Conservation (phyloP, 768 basidiomycete genomes). For the Boletus subcaerulescens region DNA sequence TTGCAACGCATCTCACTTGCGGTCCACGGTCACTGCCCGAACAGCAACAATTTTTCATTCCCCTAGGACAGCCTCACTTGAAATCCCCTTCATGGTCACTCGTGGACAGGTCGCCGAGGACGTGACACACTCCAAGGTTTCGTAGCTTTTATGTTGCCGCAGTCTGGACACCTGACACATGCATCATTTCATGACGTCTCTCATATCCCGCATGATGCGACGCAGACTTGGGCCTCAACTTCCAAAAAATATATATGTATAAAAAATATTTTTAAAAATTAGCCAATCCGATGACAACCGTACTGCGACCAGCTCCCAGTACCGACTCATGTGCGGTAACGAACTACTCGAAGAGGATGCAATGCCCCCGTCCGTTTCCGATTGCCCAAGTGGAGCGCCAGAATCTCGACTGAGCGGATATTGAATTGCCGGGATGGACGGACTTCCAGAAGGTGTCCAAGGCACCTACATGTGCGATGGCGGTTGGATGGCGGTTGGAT, state of each 20-base stretch:
- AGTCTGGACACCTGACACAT: conserved; percentile 18
- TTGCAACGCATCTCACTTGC: conserved; percentile 21
- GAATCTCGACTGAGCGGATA: conserved; percentile 34
- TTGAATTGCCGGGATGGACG: conserved; percentile 28
- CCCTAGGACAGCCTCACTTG: conserved; percentile 22
- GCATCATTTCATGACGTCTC: conserved; percentile 12
- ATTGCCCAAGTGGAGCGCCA: conserved; percentile 20
- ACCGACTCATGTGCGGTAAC: conserved; percentile 8
- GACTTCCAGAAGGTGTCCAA: conserved; percentile 26
- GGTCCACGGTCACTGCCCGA: conserved; percentile 4
- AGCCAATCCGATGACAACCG: conserved; percentile 6
- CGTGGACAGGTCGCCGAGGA: background rate
- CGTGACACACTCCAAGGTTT: conserved; percentile 9
- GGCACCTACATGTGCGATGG: conserved; percentile 17
- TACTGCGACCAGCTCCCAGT: conserved; percentile 1
- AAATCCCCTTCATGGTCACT: background rate
- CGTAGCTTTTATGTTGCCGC: conserved; percentile 1
- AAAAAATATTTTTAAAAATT: background rate
- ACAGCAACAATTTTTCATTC: conserved; percentile 18
- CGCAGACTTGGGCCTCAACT: background rate
- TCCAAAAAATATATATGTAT: background rate
- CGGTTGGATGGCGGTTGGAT: conserved; percentile 15
- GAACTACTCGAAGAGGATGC: conserved; percentile 18
- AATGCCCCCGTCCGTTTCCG: conserved; percentile 8
- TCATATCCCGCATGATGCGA: conserved; percentile 6